These are phyloP conservation scores for Coemansia sp. DNA, from an alignment of 192 early-diverging fungal species.

Conservation along the genomic window DNA sequence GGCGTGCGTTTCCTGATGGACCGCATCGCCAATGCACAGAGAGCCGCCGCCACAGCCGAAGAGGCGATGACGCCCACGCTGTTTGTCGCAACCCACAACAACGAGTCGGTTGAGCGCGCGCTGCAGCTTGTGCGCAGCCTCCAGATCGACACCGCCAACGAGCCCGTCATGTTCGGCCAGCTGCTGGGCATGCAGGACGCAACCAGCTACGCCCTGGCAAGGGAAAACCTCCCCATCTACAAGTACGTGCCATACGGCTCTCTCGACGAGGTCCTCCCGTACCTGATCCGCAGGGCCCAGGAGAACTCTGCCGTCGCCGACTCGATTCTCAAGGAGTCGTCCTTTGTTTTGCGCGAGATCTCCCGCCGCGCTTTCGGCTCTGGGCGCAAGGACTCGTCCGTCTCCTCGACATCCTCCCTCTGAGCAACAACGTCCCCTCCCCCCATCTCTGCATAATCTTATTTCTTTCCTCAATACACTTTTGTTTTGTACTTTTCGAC, in stretches of 20 bases:
- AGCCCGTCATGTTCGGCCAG: slow-evolving; percentile 87
- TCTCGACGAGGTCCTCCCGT: slow-evolving; percentile 88
- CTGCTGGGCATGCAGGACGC: slow-evolving; percentile 92
- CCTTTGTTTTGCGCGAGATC: slow-evolving; percentile 62
- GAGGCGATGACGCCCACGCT: slow-evolving; percentile 55
- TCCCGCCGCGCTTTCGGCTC: slow-evolving; percentile 28
- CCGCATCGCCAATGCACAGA: slow-evolving; percentile 53
- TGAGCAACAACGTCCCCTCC: background rate
- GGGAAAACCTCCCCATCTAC: slow-evolving; percentile 74
- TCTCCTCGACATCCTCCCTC: background rate
- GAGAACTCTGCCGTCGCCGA: slow-evolving; percentile 86
- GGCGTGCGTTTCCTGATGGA: slow-evolving; percentile 72
- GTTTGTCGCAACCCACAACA: slow-evolving; percentile 91
- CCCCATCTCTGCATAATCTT: background rate
- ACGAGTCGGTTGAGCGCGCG: slow-evolving; percentile 67
- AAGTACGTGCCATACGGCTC: slow-evolving; percentile 95
- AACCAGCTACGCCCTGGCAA: slow-evolving; percentile 77
- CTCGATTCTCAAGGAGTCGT: slow-evolving; percentile 60
- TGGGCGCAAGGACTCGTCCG: slow-evolving; percentile 3
- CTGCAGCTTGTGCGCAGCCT: slow-evolving; percentile 61
- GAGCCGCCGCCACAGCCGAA: background rate
- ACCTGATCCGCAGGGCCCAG: slow-evolving; percentile 87
- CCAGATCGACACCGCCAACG: slow-evolving; percentile 55
- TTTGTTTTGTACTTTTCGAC: background rate
- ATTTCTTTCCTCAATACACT: background rate